Percentiles rank a stretch among this genome's conserved stretches.
phyloP scores from a whole-genome alignment of 345 rosid genomes.

The Gossypium ekmanianum region DNA sequence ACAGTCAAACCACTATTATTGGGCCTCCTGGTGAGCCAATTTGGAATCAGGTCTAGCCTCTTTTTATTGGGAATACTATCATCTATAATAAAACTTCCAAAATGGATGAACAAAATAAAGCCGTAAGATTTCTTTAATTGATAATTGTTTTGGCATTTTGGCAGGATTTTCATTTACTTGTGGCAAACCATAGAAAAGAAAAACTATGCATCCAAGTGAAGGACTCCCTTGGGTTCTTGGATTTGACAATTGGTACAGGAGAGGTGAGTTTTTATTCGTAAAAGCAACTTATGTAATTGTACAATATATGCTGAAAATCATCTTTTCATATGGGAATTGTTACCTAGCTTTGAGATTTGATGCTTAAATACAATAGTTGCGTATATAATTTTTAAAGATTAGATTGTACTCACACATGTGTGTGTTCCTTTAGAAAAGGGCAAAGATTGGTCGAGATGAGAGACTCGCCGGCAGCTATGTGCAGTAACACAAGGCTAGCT shows the following conservation, averaged over 20 bases:
- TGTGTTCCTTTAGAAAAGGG: background rate
- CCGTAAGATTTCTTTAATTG: conserved; percentile 1
- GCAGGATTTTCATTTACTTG: conserved; percentile 98
- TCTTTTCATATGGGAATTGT: background rate
- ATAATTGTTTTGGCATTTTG: conserved; percentile 25
- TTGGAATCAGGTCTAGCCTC: conserved; percentile 85
- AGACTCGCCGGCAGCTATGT: background rate
- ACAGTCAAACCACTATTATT: conserved; percentile 89
- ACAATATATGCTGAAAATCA: background rate
- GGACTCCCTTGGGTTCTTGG: conserved; percentile 79
- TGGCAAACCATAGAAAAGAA: conserved; percentile 85
- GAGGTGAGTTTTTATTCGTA: conserved; percentile 52
- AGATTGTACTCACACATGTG: background rate
- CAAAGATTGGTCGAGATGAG: background rate
- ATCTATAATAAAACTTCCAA: conserved; percentile 1
- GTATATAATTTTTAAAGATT: background rate
- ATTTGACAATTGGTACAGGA: conserved; percentile 71
- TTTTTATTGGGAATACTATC: conserved; percentile 16
- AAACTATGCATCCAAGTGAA: conserved; percentile 73
- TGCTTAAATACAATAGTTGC: background rate
- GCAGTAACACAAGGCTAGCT: background rate
- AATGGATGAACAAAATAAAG: background rate
- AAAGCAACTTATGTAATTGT: background rate
- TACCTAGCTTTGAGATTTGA: background rate
- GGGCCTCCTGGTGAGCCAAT: conserved; percentile 97